Evolutionary conservation across 169 alveolate genomes (phyloP).

Genomic region (Perkinsus chesapeaki): DNA sequence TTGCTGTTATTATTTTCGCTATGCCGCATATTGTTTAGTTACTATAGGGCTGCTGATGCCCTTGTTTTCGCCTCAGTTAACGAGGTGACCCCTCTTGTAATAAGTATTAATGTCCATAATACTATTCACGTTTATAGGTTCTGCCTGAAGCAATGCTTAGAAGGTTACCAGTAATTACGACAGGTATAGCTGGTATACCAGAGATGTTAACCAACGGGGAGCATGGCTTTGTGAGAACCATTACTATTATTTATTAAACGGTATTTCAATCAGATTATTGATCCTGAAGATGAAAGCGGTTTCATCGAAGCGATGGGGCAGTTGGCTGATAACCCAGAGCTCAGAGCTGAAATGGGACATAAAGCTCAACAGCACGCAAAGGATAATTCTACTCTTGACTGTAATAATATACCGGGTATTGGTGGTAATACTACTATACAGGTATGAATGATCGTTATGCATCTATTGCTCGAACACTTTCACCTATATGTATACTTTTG

Average conservation of each 20-base stretch:
- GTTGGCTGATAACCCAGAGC: not conserved
- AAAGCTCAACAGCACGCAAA: not conserved
- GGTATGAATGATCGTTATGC: not conserved
- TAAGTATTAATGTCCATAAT: not conserved
- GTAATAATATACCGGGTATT: not conserved
- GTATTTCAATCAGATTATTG: not conserved
- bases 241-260: not conserved
- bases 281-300: not conserved
- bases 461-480: not conserved
- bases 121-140: not conserved
- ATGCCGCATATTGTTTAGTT: not conserved
- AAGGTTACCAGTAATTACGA: not conserved
- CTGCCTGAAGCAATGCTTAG: slow-evolving; percentile 5
- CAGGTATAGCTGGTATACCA: slow-evolving; percentile 14
- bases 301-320: not conserved
- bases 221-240: not conserved
- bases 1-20: not conserved
- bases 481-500: not conserved
- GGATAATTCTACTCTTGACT: not conserved
- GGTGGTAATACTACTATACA: not conserved
- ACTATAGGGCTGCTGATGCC: not conserved
- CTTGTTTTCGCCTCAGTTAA: not conserved
- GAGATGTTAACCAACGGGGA: slow-evolving; percentile 12
- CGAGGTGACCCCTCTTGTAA: slow-evolving; percentile 2
- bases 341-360: not conserved